Percentiles rank a stretch among this genome's conserved stretches.
Evolutionary conservation across 371 early-diverging fungal species (phyloP).

Genomic region (Chytridium lagenaria): DNA sequence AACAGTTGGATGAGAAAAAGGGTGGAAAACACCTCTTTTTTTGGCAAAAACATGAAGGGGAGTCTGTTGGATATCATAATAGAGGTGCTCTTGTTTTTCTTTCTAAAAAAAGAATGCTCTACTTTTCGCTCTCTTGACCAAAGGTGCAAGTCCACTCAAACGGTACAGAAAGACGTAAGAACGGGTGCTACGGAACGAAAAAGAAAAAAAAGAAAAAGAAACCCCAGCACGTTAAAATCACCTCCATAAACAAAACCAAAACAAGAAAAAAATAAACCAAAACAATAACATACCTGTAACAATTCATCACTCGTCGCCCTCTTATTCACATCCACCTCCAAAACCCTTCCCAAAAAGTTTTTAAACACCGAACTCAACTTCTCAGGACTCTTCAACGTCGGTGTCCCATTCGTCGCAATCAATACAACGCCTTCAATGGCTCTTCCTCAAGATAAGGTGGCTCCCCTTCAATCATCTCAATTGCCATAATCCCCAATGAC

Average conservation of each 20-base stretch:
- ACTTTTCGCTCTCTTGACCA: constrained; percentile 33
- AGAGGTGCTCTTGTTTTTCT: no score
- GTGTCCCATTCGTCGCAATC: constrained; percentile 97
- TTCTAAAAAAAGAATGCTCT: no score
- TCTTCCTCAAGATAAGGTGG: constrained; percentile 97
- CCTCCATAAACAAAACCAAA: no score
- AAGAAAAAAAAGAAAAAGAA: neutral
- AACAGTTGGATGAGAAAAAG: no score
- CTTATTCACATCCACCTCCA: constrained; percentile 88
- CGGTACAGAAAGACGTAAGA: constrained; percentile 38
- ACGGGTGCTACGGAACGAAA: constrained; percentile 36
- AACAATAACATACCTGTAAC: constrained; percentile 53
- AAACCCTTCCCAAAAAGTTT: constrained; percentile 83
- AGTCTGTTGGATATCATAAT: no score
- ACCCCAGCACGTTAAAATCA: no score
- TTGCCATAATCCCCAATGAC: constrained; percentile 97
- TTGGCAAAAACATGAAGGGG: no score
- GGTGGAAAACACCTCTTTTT: no score
- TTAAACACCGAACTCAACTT: constrained; percentile 81
- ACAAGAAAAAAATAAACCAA: neutral
- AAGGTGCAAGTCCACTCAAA: constrained; percentile 37
- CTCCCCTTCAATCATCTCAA: constrained; percentile 97
- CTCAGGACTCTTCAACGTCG: constrained; percentile 88
- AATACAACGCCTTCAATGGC: constrained; percentile 93
- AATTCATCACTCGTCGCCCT: constrained; percentile 88